These are phyloP conservation scores for Nakaseomyces uthaithaninus DNA, from an alignment of 1,139 yeast genomes.

Conservation along the genomic window DNA sequence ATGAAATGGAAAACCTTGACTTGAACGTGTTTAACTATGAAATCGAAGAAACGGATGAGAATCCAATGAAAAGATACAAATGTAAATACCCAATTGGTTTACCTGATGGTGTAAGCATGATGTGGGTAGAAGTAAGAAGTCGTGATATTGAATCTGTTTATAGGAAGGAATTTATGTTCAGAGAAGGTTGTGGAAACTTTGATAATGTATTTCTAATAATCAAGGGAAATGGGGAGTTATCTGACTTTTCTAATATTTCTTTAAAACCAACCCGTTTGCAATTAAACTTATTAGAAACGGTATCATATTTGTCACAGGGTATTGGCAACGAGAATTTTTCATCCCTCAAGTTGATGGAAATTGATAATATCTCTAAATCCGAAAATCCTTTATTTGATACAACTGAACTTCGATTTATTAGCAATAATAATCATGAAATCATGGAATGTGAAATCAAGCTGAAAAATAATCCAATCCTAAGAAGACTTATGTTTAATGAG, in stretches of 20 bases:
- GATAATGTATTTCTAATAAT: constrained; percentile 21
- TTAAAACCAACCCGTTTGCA: constrained; percentile 19
- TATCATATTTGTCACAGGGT: constrained; percentile 25
- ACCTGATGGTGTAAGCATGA: constrained; percentile 16
- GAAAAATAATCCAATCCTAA: constrained; percentile 18
- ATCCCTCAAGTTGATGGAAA: constrained; percentile 15
- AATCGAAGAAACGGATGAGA: constrained; percentile 2
- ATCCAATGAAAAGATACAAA: constrained; percentile 12
- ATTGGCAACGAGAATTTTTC: constrained; percentile 25
- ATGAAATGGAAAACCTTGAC: background rate
- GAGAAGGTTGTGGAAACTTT: constrained; percentile 20
- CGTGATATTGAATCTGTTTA: constrained; percentile 19
- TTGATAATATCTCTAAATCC: constrained; percentile 8
- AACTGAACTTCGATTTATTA: constrained; percentile 10
- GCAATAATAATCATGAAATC: constrained; percentile 9
- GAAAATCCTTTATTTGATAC: constrained; percentile 10
- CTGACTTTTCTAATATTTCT: constrained; percentile 10
- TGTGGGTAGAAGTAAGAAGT: constrained; percentile 27
- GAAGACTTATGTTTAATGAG: constrained; percentile 24
- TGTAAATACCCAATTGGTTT: constrained; percentile 19
- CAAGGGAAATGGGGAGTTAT: constrained; percentile 11
- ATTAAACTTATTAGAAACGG: constrained; percentile 22
- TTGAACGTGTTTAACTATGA: background rate
- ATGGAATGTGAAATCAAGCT: constrained; percentile 23
- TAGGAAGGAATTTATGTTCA: constrained; percentile 24